Percentiles rank a stretch among this genome's conserved stretches.
Conservation (phyloP, 176 grass and related monocot species). For the Cenchrus fungigraminus region DNA sequence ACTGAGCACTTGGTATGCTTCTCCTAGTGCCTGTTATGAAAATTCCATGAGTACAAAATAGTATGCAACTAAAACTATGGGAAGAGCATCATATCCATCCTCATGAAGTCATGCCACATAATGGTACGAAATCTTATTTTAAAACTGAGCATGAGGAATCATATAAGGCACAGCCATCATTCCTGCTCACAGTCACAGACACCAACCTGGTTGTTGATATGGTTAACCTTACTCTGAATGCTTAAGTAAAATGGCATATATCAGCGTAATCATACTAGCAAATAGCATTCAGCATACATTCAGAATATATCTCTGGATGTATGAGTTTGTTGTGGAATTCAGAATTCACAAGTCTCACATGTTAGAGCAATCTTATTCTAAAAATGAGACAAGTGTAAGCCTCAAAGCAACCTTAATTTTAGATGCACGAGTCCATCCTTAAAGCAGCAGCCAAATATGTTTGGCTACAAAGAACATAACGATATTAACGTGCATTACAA, state of each 20-base stretch:
- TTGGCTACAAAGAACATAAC: neutral
- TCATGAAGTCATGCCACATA: neutral
- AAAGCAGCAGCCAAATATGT: constrained; percentile 12
- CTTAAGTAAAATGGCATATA: neutral
- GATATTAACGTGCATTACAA: neutral
- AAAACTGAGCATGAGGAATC: neutral
- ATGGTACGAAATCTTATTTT: neutral
- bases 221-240: neutral
- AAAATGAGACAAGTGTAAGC: neutral
- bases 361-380: neutral
- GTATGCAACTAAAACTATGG: constrained; percentile 29
- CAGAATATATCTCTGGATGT: neutral
- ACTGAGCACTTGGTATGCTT: constrained; percentile 98
- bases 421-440: neutral
- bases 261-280: constrained; percentile 16
- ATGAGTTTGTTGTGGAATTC: neutral
- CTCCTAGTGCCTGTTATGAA: constrained; percentile 77
- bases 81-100: constrained; percentile 21
- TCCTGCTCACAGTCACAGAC: neutral
- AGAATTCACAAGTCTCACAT: neutral
- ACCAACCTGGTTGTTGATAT: neutral
- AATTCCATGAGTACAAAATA: constrained; percentile 16
- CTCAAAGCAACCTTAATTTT: neutral
- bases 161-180: neutral
- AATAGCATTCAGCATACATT: neutral